Evolutionary conservation across 495 filamentous ascomycete species (phyloP).

Genomic region (Penicillium simplicissimum): DNA sequence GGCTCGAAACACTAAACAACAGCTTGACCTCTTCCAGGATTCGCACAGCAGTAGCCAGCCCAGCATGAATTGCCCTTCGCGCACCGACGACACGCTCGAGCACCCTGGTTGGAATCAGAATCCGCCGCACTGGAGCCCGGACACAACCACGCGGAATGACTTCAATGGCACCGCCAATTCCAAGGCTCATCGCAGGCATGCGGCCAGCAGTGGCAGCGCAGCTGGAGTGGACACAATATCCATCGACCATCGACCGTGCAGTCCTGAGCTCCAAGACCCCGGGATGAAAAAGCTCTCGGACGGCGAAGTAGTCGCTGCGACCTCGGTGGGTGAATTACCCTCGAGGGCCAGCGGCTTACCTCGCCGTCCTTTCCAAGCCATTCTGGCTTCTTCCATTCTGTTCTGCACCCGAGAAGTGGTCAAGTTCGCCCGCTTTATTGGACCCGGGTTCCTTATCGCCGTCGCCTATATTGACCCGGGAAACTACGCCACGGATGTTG

Average conservation of each 20-base stretch:
- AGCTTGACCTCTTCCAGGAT: no score
- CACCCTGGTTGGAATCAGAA: slow-evolving; percentile 62
- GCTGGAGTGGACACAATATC: slow-evolving; percentile 29
- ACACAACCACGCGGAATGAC: slow-evolving; percentile 62
- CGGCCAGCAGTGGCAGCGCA: slow-evolving; percentile 21
- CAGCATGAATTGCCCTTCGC: slow-evolving; percentile 65
- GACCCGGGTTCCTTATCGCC: slow-evolving; percentile 82
- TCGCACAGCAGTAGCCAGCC: no score
- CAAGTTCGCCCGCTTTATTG: slow-evolving; percentile 76
- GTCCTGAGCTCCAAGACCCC: slow-evolving; percentile 26
- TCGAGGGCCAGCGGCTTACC: slow-evolving; percentile 39
- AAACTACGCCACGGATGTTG: slow-evolving; percentile 84
- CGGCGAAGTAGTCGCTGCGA: slow-evolving; percentile 38
- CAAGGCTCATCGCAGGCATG: slow-evolving; percentile 38
- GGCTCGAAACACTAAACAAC: no score
- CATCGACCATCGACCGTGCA: slow-evolving; percentile 26
- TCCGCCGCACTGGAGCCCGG: slow-evolving; percentile 54
- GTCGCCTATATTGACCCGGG: slow-evolving; percentile 82
- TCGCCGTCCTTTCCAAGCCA: slow-evolving; percentile 40
- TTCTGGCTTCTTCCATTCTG: slow-evolving; percentile 14
- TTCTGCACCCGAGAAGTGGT: slow-evolving; percentile 37
- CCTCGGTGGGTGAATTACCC: slow-evolving; percentile 37
- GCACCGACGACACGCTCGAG: slow-evolving; percentile 58
- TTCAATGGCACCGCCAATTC: slow-evolving; percentile 58
- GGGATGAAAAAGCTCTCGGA: slow-evolving; percentile 28